Evolutionary conservation across 1,139 yeast species (phyloP), one percentile per base, ranked within the genome.

Genomic region (Diutina neorugosa): DNA sequence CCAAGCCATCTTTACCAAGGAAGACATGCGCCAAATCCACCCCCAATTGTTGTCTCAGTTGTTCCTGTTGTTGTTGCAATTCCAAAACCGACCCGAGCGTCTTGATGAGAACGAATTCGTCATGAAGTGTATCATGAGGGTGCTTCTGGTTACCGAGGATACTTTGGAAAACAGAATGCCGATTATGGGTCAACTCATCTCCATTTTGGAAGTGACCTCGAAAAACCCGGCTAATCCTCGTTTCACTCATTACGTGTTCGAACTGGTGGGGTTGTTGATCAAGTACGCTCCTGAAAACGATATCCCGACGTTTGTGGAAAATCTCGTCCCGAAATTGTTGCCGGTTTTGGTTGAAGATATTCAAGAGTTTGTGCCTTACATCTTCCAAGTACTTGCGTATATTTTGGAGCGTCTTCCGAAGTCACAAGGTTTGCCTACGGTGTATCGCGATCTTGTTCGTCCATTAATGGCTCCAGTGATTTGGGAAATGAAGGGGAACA

Each of bases 221-320:
- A 84, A 83, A 61, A 94, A 94, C 62, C 99, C 98, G 14, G 87
- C 98, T 11, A 94, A 94, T 65, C 98, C 99, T 23, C 81, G 84
- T 60, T 94, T 93, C 65, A 81, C 91, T 7, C 98, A 94, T 67
- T 94, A 82, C 63, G 76, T 87, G 2, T 94, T 94, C 66, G 99
- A 94, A 71, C 78, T 95, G 14, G 75, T 93, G 56, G 94, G 94
- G 27, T 83, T 85, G 14, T 70, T 91, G 52, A 70, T 91, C 56
- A 84, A 84, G 61, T 84, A 68, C 62, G 55, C 57, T n/a, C 52
- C 54, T 57, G 61, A 51, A 70, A 25, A 14, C 21, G 77, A 60
- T 18, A 66, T 82, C 53, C 67, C 73, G 1, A 63, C 66, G 51
- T 71, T 84, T 53, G 82, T 85, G 54, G 74, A 75, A 8, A 57